phyloP scores from a whole-genome alignment of 352 stramenopile species.

The Phytophthora capsici region DNA sequence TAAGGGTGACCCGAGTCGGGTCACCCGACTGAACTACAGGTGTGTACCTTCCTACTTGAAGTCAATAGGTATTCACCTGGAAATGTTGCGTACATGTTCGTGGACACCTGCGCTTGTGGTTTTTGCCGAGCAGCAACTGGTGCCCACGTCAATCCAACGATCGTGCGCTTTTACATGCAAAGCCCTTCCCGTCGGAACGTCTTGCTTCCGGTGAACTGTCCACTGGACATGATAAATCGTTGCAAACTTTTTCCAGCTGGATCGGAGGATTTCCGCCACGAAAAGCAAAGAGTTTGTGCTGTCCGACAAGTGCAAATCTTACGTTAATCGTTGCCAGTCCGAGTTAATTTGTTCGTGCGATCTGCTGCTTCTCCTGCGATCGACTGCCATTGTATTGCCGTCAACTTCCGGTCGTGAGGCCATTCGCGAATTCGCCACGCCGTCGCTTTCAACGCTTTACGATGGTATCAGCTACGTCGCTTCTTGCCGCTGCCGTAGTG shows the following conservation, averaged over 20 bases:
- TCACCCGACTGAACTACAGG: background rate
- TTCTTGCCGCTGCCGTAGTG: conserved; percentile 2
- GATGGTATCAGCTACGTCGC: conserved; percentile 25
- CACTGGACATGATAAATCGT: conserved; percentile 3
- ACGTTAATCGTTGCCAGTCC: conserved; percentile 7
- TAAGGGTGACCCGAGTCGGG: background rate
- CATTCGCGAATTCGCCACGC: conserved; percentile 20
- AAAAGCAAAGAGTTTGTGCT: conserved; percentile 6
- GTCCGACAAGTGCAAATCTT: conserved; percentile 11
- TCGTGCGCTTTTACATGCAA: conserved; percentile 26
- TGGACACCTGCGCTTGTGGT: conserved; percentile 1
- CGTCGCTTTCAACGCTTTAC: background rate
- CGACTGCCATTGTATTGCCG: background rate
- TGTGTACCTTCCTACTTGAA: background rate
- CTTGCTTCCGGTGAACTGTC: background rate
- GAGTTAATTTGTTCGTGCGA: conserved; percentile 12
- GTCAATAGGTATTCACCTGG: too few relatives aligned
- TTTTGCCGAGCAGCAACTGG: conserved; percentile 17
- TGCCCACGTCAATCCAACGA: conserved; percentile 12
- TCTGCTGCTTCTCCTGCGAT: conserved; percentile 16
- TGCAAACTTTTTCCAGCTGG: conserved; percentile 8
- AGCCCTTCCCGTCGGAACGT: conserved; percentile 13
- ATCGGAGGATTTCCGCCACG: conserved; percentile 5
- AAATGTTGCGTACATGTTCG: too few relatives aligned
- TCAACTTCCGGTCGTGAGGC: background rate